phyloP scores from a whole-genome alignment of 2,329 filamentous ascomycete genomes.

The Stagonosporopsis cucurbitacearum region DNA sequence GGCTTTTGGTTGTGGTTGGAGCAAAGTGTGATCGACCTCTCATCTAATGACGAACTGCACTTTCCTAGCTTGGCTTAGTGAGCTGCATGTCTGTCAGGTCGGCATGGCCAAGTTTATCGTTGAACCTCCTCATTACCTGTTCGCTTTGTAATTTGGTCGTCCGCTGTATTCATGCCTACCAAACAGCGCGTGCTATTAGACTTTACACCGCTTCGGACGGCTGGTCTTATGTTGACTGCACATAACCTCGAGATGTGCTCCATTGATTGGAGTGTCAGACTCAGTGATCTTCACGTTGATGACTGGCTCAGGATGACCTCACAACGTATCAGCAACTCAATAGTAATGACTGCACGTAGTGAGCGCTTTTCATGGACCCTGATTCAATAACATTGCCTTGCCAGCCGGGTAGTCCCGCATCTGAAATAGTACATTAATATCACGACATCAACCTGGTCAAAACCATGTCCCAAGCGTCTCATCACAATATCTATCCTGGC shows the following conservation, averaged over 20 bases:
- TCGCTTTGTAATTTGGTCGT: neutral
- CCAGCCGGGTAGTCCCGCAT: neutral
- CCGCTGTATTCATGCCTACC: neutral
- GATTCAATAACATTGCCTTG: neutral
- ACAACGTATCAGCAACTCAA: neutral
- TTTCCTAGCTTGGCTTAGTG: slow-evolving; percentile 1
- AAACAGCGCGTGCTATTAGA: neutral
- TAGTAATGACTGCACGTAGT: neutral
- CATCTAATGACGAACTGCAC: neutral
- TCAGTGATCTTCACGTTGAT: neutral
- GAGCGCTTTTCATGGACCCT: neutral
- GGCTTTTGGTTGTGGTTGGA: neutral
- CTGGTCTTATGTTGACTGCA: neutral
- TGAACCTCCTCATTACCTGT: neutral
- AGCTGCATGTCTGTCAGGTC: neutral
- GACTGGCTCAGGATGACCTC: neutral
- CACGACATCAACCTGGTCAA: neutral
- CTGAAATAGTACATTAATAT: neutral
- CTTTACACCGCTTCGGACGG: neutral
- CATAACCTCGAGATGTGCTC: neutral
- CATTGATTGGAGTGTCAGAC: neutral
- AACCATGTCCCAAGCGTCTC: neutral
- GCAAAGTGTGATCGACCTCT: neutral
- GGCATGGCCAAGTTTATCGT: neutral
- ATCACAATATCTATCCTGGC: neutral